Percentiles rank a stretch among this genome's conserved stretches.
phyloP scores from a whole-genome alignment of 1,284 basidiomycete species.

The Termitomyces sp. region DNA sequence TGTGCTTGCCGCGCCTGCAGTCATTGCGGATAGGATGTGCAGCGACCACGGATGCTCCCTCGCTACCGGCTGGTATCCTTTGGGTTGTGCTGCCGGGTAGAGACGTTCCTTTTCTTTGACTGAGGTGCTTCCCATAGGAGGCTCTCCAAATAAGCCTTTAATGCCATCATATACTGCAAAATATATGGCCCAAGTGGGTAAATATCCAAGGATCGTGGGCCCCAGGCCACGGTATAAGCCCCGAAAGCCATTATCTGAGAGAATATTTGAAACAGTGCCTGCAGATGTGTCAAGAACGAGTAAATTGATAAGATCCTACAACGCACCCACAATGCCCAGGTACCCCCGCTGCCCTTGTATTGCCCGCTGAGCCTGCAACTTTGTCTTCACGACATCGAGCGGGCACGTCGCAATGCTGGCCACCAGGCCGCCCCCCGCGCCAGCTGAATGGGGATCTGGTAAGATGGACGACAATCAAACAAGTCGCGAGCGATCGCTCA shows the following conservation, averaged over 20 bases:
- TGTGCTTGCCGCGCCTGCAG: conserved; percentile 86
- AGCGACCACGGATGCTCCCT: conserved; percentile 78
- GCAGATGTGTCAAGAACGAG: conserved; percentile 19
- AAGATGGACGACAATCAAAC: background rate
- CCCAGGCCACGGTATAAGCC: conserved; percentile 92
- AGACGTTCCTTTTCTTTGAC: conserved; percentile 38
- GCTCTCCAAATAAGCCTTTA: conserved; percentile 75
- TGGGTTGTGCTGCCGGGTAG: conserved; percentile 76
- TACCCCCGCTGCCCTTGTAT: conserved; percentile 66
- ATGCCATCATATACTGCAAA: conserved; percentile 96
- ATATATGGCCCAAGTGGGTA: conserved; percentile 97
- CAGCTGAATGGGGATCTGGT: conserved; percentile 40
- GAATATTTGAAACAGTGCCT: conserved; percentile 73
- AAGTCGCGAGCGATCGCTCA: conserved; percentile 10
- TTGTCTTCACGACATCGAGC: conserved; percentile 96
- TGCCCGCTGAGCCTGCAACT: conserved; percentile 85
- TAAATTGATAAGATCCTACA: conserved; percentile 1
- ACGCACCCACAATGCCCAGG: conserved; percentile 70
- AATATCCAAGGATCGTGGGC: conserved; percentile 91
- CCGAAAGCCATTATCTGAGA: conserved; percentile 71
- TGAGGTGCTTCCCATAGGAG: conserved; percentile 36
- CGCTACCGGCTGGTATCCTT: conserved; percentile 73
- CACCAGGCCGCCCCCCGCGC: conserved; percentile 84
- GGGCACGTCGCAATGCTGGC: conserved; percentile 95
- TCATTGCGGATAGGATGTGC: conserved; percentile 91